Evolutionary conservation across 148 eudicot species (phyloP).

Genomic region (Rhododendron henanense): DNA sequence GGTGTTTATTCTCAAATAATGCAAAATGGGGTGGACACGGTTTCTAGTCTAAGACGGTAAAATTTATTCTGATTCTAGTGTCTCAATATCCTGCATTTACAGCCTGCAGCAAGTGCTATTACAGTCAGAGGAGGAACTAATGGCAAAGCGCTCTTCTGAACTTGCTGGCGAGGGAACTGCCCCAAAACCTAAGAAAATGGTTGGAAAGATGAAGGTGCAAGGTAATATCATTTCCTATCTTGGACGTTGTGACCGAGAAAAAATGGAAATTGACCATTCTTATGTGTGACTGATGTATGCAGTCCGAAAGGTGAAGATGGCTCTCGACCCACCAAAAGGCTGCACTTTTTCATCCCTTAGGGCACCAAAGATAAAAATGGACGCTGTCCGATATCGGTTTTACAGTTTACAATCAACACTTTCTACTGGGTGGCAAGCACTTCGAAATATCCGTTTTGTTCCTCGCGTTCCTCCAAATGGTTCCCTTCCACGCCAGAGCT

Average conservation of each 20-base stretch:
- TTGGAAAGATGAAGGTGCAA: slow-evolving; percentile 94
- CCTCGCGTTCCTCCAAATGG: slow-evolving; percentile 56
- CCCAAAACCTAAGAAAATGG: slow-evolving; percentile 74
- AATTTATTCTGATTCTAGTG: not conserved
- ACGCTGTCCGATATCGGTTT: slow-evolving; percentile 41
- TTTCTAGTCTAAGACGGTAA: not conserved
- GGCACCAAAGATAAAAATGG: slow-evolving; percentile 55
- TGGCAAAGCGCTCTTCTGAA: slow-evolving; percentile 59
- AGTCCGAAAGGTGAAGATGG: slow-evolving; percentile 90
- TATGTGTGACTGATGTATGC: slow-evolving; percentile 24
- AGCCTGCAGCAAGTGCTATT: slow-evolving; percentile 73
- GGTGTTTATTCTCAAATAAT: not conserved
- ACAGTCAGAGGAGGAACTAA: slow-evolving; percentile 80
- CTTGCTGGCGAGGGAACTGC: slow-evolving; percentile 52
- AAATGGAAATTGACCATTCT: not conserved
- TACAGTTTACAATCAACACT: slow-evolving; percentile 47
- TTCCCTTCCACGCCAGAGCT: slow-evolving; percentile 71
- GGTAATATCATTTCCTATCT: slow-evolving; percentile 35
- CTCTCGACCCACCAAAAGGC: slow-evolving; percentile 78
- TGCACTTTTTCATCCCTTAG: slow-evolving; percentile 60
- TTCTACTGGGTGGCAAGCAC: slow-evolving; percentile 71
- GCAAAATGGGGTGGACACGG: not conserved
- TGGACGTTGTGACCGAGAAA: not conserved
- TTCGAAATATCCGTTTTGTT: slow-evolving; percentile 54
- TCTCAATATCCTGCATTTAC: slow-evolving; percentile 5